Conservation (phyloP, 768 basidiomycete genomes). For the Hydnomerulius pinastri region DNA sequence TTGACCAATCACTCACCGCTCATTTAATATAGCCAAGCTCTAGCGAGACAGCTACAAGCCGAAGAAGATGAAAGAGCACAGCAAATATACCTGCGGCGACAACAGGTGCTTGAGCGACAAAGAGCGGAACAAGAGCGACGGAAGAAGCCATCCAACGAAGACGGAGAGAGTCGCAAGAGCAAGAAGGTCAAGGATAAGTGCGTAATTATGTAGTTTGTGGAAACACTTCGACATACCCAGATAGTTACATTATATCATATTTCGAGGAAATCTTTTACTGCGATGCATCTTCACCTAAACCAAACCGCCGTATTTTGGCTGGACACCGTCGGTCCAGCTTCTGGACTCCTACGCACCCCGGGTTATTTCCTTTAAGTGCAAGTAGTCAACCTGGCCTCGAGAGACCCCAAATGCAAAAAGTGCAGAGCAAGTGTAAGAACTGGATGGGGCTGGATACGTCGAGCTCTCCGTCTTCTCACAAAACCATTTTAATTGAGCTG, state of each 20-base stretch:
- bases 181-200: conserved; percentile 51
- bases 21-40: conserved; percentile 48
- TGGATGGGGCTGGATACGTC: too few species aligned
- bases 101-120: conserved; percentile 30
- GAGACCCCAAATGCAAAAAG: too few species aligned
- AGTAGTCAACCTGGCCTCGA: too few species aligned
- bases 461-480: too few species aligned
- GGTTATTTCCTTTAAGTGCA: too few species aligned
- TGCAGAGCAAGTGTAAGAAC: too few species aligned
- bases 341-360: too few species aligned
- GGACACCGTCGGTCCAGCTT: too few species aligned
- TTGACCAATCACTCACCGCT: conserved; percentile 1
- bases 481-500: too few species aligned
- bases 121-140: conserved; percentile 22
- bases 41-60: conserved; percentile 77
- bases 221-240: not conserved
- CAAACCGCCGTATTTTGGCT: too few species aligned
- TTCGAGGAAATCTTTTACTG: too few species aligned
- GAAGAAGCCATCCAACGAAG: conserved; percentile 22
- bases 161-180: conserved; percentile 33
- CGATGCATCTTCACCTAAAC: too few species aligned
- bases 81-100: conserved; percentile 35
- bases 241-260: not conserved
- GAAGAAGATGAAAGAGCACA: conserved; percentile 70
- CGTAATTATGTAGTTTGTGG: conserved; percentile 50